Percentiles rank a stretch among this genome's conserved stretches.
These are phyloP conservation scores for Calendula officinalis DNA, from an alignment of 129 eudicot genomes.

Conservation along the genomic window DNA sequence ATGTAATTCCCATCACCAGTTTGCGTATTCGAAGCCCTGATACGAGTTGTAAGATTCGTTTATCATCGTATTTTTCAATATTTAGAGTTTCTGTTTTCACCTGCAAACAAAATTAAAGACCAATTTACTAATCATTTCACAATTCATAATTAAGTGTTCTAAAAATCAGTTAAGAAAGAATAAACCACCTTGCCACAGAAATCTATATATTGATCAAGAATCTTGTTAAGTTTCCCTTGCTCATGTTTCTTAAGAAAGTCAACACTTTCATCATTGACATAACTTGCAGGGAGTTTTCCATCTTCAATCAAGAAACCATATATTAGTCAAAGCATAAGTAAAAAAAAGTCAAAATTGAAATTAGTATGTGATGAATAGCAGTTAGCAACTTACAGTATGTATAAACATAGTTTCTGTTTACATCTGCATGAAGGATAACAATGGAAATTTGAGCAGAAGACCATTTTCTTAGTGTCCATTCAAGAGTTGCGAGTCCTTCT, in stretches of 20 bases:
- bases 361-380: not conserved
- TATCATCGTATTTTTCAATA: slow-evolving; percentile 52
- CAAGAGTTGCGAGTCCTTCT: slow-evolving; percentile 64
- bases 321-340: not conserved
- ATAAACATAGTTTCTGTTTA: slow-evolving; percentile 50
- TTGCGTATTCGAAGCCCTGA: slow-evolving; percentile 44
- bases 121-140: not conserved
- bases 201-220: slow-evolving; percentile 48
- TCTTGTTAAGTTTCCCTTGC: slow-evolving; percentile 53
- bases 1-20: slow-evolving; percentile 66
- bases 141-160: not conserved
- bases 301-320: slow-evolving; percentile 41
- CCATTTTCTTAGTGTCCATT: slow-evolving; percentile 73
- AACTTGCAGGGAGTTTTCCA: slow-evolving; percentile 67
- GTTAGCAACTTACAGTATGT: slow-evolving; percentile 55
- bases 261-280: slow-evolving; percentile 59
- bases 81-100: slow-evolving; percentile 59
- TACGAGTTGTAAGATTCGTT: slow-evolving; percentile 44
- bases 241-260: slow-evolving; percentile 46
- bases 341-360: slow-evolving; percentile 5
- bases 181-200: slow-evolving; percentile 67
- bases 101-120: slow-evolving; percentile 27
- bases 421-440: slow-evolving; percentile 57
- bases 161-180: not conserved
- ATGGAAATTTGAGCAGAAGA: slow-evolving; percentile 50